Percentiles rank a stretch among this genome's conserved stretches.
These are phyloP conservation scores for Chaetoscypha palmicola DNA, from an alignment of 2,329 filamentous ascomycete species.

Conservation along the genomic window DNA sequence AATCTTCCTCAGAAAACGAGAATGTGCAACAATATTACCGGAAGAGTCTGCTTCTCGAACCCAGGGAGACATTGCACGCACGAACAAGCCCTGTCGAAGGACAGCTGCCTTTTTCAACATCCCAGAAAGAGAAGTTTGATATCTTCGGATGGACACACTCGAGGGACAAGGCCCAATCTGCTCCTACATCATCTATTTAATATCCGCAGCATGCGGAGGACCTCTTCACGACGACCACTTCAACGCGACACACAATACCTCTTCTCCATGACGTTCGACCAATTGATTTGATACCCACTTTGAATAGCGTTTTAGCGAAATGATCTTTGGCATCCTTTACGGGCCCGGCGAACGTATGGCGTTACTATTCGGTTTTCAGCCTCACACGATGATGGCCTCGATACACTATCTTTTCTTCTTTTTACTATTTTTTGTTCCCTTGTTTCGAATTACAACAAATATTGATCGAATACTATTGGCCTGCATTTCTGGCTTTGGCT, in stretches of 20 bases:
- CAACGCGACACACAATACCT: slow-evolving; percentile 14
- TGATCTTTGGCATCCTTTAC: slow-evolving; percentile 20
- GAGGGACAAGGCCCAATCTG: slow-evolving; percentile 21
- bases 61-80: slow-evolving; percentile 36
- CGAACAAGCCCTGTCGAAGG: slow-evolving; percentile 26
- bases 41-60: slow-evolving; percentile 60
- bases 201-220: slow-evolving; percentile 4
- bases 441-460: not conserved
- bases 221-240: slow-evolving; percentile 6
- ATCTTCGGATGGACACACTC: slow-evolving; percentile 44
- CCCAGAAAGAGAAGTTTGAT: slow-evolving; percentile 44
- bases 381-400: slow-evolving; percentile 3
- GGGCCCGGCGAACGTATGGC: slow-evolving; percentile 11
- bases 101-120: slow-evolving; percentile 22
- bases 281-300: slow-evolving; percentile 32
- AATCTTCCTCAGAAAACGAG: slow-evolving; percentile 44
- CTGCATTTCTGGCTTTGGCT: slow-evolving; percentile 7
- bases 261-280: slow-evolving; percentile 14
- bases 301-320: slow-evolving; percentile 33
- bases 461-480: slow-evolving; percentile 8
- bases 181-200: slow-evolving; percentile 14
- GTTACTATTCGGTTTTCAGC: slow-evolving; percentile 10
- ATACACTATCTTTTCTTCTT: slow-evolving; percentile 3
- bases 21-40: slow-evolving; percentile 61
- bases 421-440: not conserved